Evolutionary conservation across 202 grass and related monocot genomes (phyloP).

Genomic region (Brachypodium distachyon): DNA sequence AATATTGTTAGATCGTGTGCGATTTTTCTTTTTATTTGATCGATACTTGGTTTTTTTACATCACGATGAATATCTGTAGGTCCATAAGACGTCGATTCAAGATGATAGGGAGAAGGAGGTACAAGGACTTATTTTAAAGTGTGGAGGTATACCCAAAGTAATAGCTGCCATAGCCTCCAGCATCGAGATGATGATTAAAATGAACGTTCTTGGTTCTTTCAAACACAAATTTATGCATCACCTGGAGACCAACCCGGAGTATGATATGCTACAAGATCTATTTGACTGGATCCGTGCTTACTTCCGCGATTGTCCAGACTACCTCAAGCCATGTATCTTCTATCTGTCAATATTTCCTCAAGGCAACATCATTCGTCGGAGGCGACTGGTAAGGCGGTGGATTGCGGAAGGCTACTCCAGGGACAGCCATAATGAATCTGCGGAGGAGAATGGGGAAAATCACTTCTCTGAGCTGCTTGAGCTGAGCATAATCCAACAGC

Average conservation of each 20-base stretch:
- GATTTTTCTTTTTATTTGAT: too few relatives aligned
- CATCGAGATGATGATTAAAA: too few relatives aligned
- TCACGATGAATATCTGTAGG: too few relatives aligned
- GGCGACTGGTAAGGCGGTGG: slow-evolving; percentile 20
- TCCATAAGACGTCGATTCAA: background rate
- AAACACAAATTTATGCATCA: background rate
- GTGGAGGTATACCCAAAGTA: slow-evolving; percentile 25
- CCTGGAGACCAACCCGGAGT: background rate
- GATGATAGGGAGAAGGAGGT: background rate
- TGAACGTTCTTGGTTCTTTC: background rate
- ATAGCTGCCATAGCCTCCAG: slow-evolving; percentile 8
- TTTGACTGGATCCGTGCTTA: slow-evolving; percentile 9
- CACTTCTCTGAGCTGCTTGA: background rate
- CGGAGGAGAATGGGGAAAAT: background rate
- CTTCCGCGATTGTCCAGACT: background rate
- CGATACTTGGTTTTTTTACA: background rate
- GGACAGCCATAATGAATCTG: background rate
- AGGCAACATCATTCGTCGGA: background rate
- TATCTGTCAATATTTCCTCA: slow-evolving; percentile 13
- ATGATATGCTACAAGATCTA: background rate
- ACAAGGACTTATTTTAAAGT: background rate
- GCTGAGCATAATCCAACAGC: slow-evolving; percentile 11
- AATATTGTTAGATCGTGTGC: too few relatives aligned
- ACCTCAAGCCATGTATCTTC: background rate
- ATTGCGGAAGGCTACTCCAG: slow-evolving; percentile 15